Conservation (phyloP, 202 grass and related monocot genomes). For the Zoysia matrella region DNA sequence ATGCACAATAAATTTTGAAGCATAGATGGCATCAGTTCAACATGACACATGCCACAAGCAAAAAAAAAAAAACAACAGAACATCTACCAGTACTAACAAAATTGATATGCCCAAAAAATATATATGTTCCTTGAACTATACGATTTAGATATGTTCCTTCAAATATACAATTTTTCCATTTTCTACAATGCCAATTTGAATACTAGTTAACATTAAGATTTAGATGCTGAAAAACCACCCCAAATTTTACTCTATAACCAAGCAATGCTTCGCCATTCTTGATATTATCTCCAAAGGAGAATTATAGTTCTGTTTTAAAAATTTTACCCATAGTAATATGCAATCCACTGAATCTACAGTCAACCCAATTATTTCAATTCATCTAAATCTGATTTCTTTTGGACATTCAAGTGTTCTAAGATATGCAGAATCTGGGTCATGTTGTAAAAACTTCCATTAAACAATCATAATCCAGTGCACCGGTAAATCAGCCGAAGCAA, state of each 20-base stretch:
- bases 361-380: not conserved
- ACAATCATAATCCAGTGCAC: not conserved
- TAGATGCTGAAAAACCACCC: no score
- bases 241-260: no score
- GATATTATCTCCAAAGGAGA: not conserved
- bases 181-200: no score
- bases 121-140: no score
- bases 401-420: not conserved
- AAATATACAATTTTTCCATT: no score
- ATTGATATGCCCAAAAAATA: no score
- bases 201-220: no score
- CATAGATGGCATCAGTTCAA: not conserved
- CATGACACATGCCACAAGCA: not conserved
- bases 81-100: not conserved
- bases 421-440: not conserved
- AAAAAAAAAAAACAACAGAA: not conserved
- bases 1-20: not conserved
- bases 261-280: not conserved
- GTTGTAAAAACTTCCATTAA: not conserved
- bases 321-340: not conserved
- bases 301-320: not conserved
- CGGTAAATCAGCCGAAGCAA: not conserved
- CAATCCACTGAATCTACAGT: not conserved
- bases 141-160: no score
- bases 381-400: not conserved